Conservation (phyloP, 257 asterid genomes). For the Mitragyna speciosa region DNA sequence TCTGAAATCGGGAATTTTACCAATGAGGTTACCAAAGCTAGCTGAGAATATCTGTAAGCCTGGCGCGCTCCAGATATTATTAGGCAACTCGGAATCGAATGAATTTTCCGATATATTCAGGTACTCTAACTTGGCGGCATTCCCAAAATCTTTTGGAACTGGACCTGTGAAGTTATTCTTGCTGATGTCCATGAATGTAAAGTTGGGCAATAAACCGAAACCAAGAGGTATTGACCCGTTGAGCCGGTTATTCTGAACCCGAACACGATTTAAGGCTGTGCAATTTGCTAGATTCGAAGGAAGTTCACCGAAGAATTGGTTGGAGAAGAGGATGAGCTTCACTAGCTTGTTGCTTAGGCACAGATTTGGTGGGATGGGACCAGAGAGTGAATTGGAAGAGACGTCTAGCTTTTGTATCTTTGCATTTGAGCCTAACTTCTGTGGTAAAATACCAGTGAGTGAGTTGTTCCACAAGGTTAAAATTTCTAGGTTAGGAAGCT, state of each 20-base stretch:
- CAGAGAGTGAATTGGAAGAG: constrained; percentile 67
- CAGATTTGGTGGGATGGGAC: constrained; percentile 73
- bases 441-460: constrained; percentile 68
- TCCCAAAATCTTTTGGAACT: constrained; percentile 69
- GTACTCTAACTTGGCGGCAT: constrained; percentile 50
- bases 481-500: constrained; percentile 60
- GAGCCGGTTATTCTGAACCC: constrained; percentile 69
- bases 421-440: constrained; percentile 65
- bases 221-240: constrained; percentile 82
- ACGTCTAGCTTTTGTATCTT: constrained; percentile 65
- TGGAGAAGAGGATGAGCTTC: constrained; percentile 70
- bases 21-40: constrained; percentile 42
- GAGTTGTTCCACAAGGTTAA: constrained; percentile 80
- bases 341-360: constrained; percentile 53
- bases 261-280: constrained; percentile 49
- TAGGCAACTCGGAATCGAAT: constrained; percentile 57
- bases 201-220: constrained; percentile 64
- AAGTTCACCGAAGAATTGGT: constrained; percentile 55
- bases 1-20: constrained; percentile 67
- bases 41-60: constrained; percentile 62
- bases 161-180: constrained; percentile 58
- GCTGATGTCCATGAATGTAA: constrained; percentile 71
- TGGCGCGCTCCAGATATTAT: constrained; percentile 65
- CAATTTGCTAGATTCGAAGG: constrained; percentile 72
- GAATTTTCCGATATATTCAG: constrained; percentile 63